phyloP scores from a whole-genome alignment of 2,329 filamentous ascomycete genomes.

The Dactylonectria estremocensis region DNA sequence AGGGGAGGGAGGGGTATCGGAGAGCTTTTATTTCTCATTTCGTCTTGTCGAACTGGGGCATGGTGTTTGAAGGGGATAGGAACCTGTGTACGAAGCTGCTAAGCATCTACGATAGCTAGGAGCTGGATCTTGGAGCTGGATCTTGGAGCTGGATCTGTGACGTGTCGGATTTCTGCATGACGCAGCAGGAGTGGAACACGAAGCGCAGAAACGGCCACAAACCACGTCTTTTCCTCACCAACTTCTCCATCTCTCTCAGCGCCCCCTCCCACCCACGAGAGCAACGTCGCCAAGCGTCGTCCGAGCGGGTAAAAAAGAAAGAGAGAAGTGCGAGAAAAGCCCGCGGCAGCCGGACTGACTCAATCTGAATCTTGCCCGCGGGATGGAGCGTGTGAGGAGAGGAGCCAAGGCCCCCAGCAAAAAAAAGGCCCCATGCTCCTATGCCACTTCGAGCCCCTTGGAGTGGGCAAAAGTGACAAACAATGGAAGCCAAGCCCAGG shows the following conservation, averaged over 20 bases:
- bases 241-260: neutral
- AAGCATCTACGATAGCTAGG: neutral
- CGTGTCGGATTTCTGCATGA: slow-evolving; percentile 6
- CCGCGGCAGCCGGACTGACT: neutral
- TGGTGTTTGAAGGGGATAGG: neutral
- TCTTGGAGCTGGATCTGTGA: neutral
- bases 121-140: neutral
- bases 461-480: neutral
- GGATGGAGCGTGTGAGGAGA: neutral
- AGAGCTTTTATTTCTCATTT: neutral
- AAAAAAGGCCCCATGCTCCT: slow-evolving; percentile 8
- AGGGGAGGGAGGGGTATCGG: neutral
- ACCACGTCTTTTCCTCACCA: neutral
- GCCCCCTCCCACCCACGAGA: neutral
- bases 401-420: neutral
- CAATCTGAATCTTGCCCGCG: neutral
- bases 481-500: slow-evolving; percentile 1
- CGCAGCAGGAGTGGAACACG: neutral
- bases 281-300: neutral
- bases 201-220: neutral
- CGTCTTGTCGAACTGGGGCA: neutral
- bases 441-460: neutral
- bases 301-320: neutral
- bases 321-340: neutral
- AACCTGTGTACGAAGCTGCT: neutral